Evolutionary conservation across 768 basidiomycete genomes (phyloP).

Genomic region (Boletus fagicola): DNA sequence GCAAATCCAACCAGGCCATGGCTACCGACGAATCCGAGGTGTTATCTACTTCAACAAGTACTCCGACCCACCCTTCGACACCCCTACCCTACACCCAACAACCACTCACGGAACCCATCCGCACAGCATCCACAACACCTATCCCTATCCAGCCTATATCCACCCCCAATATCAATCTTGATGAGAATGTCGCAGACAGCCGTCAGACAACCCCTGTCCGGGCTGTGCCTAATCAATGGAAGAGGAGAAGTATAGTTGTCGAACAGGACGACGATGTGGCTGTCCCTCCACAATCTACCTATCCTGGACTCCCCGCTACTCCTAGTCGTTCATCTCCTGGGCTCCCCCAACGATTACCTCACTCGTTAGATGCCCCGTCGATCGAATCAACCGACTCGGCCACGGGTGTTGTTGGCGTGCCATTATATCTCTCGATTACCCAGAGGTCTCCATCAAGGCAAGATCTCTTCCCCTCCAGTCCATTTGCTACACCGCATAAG

Average conservation of each 20-base stretch:
- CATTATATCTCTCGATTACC: slow-evolving; percentile 45
- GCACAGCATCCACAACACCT: slow-evolving; percentile 31
- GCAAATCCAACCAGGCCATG: slow-evolving; percentile 33
- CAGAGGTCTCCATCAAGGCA: slow-evolving; percentile 49
- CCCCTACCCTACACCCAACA: slow-evolving; percentile 44
- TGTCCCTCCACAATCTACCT: slow-evolving; percentile 36
- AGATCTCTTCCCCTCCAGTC: slow-evolving; percentile 64
- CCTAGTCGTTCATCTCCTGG: slow-evolving; percentile 39
- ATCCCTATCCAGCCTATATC: slow-evolving; percentile 29
- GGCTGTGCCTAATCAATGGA: slow-evolving; percentile 39
- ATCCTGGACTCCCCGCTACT: slow-evolving; percentile 42
- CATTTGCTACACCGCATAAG: slow-evolving; percentile 68
- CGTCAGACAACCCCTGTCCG: slow-evolving; percentile 36
- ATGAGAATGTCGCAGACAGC: slow-evolving; percentile 32
- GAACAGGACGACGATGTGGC: slow-evolving; percentile 69
- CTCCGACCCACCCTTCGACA: slow-evolving; percentile 55
- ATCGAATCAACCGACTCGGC: slow-evolving; percentile 44
- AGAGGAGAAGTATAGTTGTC: slow-evolving; percentile 62
- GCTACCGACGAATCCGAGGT: slow-evolving; percentile 48
- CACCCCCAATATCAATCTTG: slow-evolving; percentile 28
- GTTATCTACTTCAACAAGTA: slow-evolving; percentile 48
- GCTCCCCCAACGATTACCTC: slow-evolving; percentile 40
- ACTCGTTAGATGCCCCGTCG: slow-evolving; percentile 54
- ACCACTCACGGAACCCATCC: slow-evolving; percentile 25
- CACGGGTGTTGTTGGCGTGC: slow-evolving; percentile 43